Evolutionary conservation across 2,329 filamentous ascomycete species (phyloP).

Genomic region (Diaporthe capsici): DNA sequence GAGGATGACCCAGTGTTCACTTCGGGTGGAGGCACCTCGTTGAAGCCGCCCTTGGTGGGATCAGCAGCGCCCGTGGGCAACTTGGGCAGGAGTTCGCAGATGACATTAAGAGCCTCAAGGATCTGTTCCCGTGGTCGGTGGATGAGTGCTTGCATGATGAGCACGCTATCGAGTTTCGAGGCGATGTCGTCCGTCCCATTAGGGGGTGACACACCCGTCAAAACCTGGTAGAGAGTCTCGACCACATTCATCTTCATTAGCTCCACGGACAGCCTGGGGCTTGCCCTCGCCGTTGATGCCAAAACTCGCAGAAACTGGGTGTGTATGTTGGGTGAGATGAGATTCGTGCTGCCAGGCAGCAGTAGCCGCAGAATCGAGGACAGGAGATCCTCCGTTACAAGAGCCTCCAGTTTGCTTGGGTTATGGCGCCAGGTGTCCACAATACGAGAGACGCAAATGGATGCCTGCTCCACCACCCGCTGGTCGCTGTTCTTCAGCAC

Average conservation of each 20-base stretch:
- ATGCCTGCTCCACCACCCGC: constrained; percentile 96
- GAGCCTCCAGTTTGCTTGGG: constrained; percentile 88
- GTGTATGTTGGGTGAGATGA: constrained; percentile 94
- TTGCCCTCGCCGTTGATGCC: constrained; percentile 90
- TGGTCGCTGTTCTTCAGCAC: constrained; percentile 94
- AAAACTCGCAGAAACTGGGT: constrained; percentile 95
- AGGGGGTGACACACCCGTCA: constrained; percentile 95
- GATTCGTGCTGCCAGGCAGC: constrained; percentile 93
- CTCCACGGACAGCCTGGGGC: constrained; percentile 87
- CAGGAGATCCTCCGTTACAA: constrained; percentile 90
- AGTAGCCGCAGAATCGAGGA: constrained; percentile 88
- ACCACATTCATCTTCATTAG: constrained; percentile 97
- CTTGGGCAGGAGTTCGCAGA: constrained; percentile 91
- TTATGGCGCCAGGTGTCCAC: constrained; percentile 97
- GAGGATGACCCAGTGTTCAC: constrained; percentile 57
- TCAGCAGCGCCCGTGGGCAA: constrained; percentile 69
- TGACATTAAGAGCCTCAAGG: constrained; percentile 96
- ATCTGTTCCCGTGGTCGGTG: constrained; percentile 96
- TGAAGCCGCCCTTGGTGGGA: constrained; percentile 58
- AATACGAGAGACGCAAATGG: constrained; percentile 93
- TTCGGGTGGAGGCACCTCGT: constrained; percentile 59
- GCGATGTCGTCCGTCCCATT: constrained; percentile 82
- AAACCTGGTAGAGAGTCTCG: constrained; percentile 96
- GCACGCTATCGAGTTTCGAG: constrained; percentile 92
- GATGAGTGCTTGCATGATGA: constrained; percentile 98